Conservation (phyloP, 495 filamentous ascomycete genomes). For the Talaromyces stipitatus region DNA sequence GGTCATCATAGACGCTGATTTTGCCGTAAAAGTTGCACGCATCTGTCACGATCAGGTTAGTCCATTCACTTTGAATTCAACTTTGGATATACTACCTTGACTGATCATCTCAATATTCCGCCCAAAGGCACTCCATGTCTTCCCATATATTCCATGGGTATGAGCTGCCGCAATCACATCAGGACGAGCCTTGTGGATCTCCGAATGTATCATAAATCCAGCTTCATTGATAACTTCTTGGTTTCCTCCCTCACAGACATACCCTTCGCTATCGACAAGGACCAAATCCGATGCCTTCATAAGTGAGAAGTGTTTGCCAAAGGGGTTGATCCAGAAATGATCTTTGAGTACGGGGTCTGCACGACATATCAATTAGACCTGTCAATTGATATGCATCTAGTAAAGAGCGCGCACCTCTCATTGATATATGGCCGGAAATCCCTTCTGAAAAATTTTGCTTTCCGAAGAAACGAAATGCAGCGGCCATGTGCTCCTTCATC, state of each 20-base stretch:
- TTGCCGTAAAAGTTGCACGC: constrained; percentile 50
- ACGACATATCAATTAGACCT: constrained; percentile 14
- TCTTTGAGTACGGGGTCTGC: constrained; percentile 50
- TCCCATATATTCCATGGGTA: constrained; percentile 39
- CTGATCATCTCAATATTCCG: constrained; percentile 42
- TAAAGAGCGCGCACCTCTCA: constrained; percentile 23
- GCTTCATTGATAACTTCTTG: constrained; percentile 52
- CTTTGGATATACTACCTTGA: constrained; percentile 13
- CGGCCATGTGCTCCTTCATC: constrained; percentile 64
- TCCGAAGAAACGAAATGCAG: constrained; percentile 65
- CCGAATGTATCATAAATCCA: constrained; percentile 59
- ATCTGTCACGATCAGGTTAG: constrained; percentile 24
- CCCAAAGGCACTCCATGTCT: constrained; percentile 42
- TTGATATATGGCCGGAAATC: constrained; percentile 56
- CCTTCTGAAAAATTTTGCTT: constrained; percentile 65
- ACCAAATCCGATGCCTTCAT: constrained; percentile 45
- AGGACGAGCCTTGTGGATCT: constrained; percentile 42
- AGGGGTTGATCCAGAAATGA: constrained; percentile 62
- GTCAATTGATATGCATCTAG: background rate
- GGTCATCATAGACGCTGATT: constrained; percentile 44
- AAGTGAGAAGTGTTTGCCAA: constrained; percentile 50
- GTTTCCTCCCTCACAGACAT: constrained; percentile 43
- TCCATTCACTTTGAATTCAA: background rate
- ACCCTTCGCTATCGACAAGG: constrained; percentile 40
- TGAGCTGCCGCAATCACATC: constrained; percentile 46